Evolutionary conservation across 345 rosid genomes (phyloP).

Genomic region (Moringa oleifera): DNA sequence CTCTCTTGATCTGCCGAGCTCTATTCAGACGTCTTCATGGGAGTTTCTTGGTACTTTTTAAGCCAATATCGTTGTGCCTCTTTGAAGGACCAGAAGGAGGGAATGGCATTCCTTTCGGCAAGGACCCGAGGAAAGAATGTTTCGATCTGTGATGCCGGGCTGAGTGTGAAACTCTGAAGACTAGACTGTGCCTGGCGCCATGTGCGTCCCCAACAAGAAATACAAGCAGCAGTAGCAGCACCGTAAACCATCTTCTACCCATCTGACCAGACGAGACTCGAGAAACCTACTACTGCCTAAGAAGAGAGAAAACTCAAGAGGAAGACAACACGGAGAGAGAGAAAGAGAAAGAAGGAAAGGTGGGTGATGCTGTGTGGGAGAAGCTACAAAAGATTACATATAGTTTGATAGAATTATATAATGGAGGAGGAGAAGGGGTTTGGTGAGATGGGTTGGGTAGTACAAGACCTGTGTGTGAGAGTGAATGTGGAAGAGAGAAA

Average conservation of each 20-base stretch:
- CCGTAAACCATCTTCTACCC: conserved; percentile 20
- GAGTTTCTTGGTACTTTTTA: conserved; percentile 27
- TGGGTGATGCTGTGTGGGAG: neutral
- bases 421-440: conserved; percentile 3
- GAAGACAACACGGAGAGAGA: neutral
- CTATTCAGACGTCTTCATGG: conserved; percentile 29
- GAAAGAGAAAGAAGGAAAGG: neutral
- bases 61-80: conserved; percentile 47
- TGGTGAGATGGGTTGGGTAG: conserved; percentile 8
- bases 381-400: neutral
- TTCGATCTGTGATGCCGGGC: no score
- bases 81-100: conserved; percentile 77
- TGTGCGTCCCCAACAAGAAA: conserved; percentile 14
- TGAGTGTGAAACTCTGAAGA: conserved; percentile 17
- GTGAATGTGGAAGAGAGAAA: no score
- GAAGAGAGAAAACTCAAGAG: neutral
- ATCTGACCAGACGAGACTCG: conserved; percentile 6
- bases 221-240: conserved; percentile 12
- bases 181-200: conserved; percentile 24
- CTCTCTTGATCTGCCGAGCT: neutral
- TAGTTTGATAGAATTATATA: neutral
- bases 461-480: no score
- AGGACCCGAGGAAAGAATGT: conserved; percentile 33
- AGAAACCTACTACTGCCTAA: neutral
- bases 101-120: conserved; percentile 55